Base-by-base conservation (phyloP, 768 basidiomycete species). In the Lentinus tigrinus region DNA sequence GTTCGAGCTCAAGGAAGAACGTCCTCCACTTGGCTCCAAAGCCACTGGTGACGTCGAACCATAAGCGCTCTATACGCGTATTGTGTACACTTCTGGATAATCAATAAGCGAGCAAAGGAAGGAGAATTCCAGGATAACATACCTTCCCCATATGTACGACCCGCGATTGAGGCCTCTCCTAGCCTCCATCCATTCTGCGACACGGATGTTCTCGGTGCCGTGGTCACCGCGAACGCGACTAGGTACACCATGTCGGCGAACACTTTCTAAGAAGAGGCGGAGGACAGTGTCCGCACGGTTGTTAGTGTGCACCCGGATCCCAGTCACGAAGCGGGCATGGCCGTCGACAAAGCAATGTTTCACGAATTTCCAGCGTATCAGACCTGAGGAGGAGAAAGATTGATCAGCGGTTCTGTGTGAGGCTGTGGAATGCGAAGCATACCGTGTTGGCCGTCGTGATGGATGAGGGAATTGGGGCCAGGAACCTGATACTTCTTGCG, bases 281-380 rank as follows among this genome's bases (percentile, higher is more conserved):
- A 75, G 58, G 3, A 80, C 78, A 5, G 77, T 79, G 0, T 64
- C 44, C 0, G 67, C 74, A 3, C 62, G 50, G 50, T 81, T 81
- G 60, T 81, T 78, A 48, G 72, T 61, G 49, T 67, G 73, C 0
- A 73, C 75, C 7, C 53, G 52, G 8, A 80, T 62, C 0, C 65
- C 77, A 16, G 66, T 68, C 7, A 76, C 46, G 16, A 44, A 63
- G 2, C 67, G 60, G 1, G 70, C 69, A 54, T 69, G 46, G 5
- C 62, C 62, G 46, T 72, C 70, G 14, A 72, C 56, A 28, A 66
- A 66, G 0, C 58, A 63, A 61, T 31, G 31, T 6, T 6, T 67
- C 14, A 71, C 68, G 11, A 69, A 51, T 17, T 63, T 63, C 63
- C 63, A 69, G 14, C 28, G 50, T 19, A 69, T 68, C 16, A 70